These are phyloP conservation scores for Marasmius oreades DNA, from an alignment of 1,284 basidiomycete genomes.

Conservation along the genomic window DNA sequence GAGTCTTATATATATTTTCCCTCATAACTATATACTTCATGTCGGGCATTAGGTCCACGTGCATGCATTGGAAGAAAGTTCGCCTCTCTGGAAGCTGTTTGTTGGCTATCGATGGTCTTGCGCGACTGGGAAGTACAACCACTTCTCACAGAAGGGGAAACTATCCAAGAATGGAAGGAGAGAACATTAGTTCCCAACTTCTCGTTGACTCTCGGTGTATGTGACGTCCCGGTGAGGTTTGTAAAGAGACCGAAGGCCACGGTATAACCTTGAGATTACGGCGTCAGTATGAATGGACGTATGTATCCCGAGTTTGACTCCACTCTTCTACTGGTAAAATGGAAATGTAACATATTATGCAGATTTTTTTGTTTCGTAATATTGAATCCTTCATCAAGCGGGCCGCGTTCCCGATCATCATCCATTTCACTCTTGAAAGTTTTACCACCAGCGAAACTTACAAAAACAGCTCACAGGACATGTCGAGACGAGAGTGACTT, in stretches of 20 bases:
- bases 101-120: conserved; percentile 45
- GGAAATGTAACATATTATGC: no score
- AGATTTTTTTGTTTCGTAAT: no score
- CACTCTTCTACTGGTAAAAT: no score
- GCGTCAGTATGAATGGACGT: background rate
- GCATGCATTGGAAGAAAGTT: conserved; percentile 56
- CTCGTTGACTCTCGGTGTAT: conserved; percentile 36
- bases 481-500: no score
- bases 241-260: conserved; percentile 18
- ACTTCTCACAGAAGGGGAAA: conserved; percentile 38
- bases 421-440: no score
- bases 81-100: conserved; percentile 47
- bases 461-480: no score
- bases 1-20: conserved; percentile 8
- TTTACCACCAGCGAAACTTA: no score
- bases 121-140: conserved; percentile 50
- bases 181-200: conserved; percentile 41
- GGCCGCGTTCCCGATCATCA: no score
- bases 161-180: conserved; percentile 36
- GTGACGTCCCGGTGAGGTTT: conserved; percentile 38
- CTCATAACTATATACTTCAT: background rate
- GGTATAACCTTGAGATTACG: background rate
- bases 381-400: no score
- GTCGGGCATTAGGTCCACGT: conserved; percentile 36
- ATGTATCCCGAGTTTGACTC: no score